Evolutionary conservation across 768 basidiomycete genomes (phyloP).

Genomic region (Rhodosporidiobolus odoratus): DNA sequence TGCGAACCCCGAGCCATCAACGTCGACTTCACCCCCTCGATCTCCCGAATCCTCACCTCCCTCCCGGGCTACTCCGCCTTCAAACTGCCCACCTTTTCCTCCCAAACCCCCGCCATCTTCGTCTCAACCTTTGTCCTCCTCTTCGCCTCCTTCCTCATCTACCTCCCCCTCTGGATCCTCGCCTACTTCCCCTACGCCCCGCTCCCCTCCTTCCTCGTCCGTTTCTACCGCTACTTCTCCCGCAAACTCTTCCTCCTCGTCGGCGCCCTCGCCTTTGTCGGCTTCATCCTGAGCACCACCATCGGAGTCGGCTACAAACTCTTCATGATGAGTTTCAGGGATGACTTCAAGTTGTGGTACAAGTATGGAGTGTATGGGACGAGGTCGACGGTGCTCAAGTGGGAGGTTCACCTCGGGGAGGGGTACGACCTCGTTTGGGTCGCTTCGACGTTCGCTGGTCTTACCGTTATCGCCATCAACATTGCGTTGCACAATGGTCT

Average conservation of each 20-base stretch:
- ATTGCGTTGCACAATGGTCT: conserved; percentile 29
- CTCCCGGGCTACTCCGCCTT: conserved; percentile 26
- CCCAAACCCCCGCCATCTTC: conserved; percentile 27
- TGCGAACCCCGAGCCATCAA: not conserved
- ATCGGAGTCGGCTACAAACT: conserved; percentile 35
- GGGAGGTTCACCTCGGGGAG: conserved; percentile 4
- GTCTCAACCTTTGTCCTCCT: conserved; percentile 13
- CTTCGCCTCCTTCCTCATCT: conserved; percentile 17
- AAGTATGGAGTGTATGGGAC: not conserved
- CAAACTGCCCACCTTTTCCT: conserved; percentile 21
- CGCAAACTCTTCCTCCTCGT: conserved; percentile 1
- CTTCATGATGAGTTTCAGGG: not conserved
- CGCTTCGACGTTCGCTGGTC: not conserved
- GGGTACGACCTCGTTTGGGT: conserved; percentile 29
- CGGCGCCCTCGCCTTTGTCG: conserved; percentile 13
- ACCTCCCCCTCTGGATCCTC: conserved; percentile 37
- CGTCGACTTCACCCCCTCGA: conserved; percentile 17
- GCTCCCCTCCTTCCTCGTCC: not conserved
- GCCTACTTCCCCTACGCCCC: conserved; percentile 32
- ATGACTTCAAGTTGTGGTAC: conserved; percentile 7
- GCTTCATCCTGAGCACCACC: conserved; percentile 21
- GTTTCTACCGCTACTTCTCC: conserved; percentile 19
- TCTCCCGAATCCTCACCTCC: conserved; percentile 6
- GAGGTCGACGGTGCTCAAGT: not conserved
- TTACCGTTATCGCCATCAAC: conserved; percentile 10